Base-by-base conservation (phyloP, 2,329 filamentous ascomycete genomes). In the Talaromyces sp. region DNA sequence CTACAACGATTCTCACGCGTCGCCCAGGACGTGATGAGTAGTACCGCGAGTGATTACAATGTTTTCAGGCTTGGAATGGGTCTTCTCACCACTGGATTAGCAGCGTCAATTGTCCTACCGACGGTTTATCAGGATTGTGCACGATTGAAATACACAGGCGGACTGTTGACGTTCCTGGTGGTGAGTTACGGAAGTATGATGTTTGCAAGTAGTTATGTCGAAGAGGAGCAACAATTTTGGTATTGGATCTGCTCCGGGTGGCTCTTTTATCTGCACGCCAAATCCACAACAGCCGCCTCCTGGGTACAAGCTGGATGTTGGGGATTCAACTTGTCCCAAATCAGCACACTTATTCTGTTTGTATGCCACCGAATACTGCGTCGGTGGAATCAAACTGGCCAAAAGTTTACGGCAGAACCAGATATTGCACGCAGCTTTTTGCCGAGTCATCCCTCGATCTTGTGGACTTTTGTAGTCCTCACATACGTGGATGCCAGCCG, bases 181-280 rank as follows among this genome's bases (percentile, higher is more conserved):
- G 43, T 86, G 0, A 71, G 82, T 0, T 96, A 97, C 67, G 86
- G 87, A 1, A 70, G 84, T 33, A 95, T 97, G 85, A 97, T 97
- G 92, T 97, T 97, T 74, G 93, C 92, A 9, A 96, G 90, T 69
- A 97, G 92, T 67, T 99, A 94, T 70, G 91, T 99, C 2, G 94
- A 99, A 72, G 94, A 99, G 74, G 94, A 99, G 71, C 94, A 99
- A 45, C 91, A 97, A 62, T 97, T 96, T 70, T 99, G 94, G 94
- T 97, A 99, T 74, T 97, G 93, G 91, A 75, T 85, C 1, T 83
- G 87, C 0, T 70, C 70, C 16, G 74, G 69, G 27, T 78, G 75
- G 73, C 73, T 80, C 40, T 70, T 77, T 51, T 77, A 77, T 52
- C 69, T 85, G 11, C 77, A 79, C 60, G 58, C 77, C 35, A 72